Conservation (phyloP, 2,329 filamentous ascomycete genomes). For the Fusarium keratoplasticum region DNA sequence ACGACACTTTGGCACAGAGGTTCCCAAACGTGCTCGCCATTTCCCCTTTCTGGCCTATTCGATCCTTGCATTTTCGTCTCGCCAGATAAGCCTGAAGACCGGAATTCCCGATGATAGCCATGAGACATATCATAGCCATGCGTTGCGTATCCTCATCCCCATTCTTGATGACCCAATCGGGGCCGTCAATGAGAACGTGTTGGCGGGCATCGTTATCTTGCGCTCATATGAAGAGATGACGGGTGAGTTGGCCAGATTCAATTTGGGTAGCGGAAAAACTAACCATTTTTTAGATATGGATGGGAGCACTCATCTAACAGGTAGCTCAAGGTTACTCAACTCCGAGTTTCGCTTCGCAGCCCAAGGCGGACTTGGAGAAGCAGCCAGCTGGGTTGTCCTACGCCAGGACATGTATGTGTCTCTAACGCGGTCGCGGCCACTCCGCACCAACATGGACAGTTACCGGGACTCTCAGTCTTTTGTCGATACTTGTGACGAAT, state of each 20-base stretch:
- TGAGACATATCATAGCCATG: constrained; percentile 55
- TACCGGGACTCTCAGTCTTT: constrained; percentile 45
- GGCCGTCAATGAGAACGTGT: constrained; percentile 52
- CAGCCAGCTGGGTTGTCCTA: constrained; percentile 60
- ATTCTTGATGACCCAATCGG: constrained; percentile 49
- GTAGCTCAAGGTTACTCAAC: constrained; percentile 43
- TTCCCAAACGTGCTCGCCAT: constrained; percentile 53
- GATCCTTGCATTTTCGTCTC: constrained; percentile 42
- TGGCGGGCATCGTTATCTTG: constrained; percentile 53
- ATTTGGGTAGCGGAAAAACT: background rate
- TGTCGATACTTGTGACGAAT: constrained; percentile 38
- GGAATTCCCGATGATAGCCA: constrained; percentile 46
- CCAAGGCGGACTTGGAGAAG: constrained; percentile 53
- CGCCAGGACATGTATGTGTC: constrained; percentile 62
- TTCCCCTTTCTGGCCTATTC: constrained; percentile 52
- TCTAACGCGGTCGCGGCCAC: constrained; percentile 52
- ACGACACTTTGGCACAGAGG: constrained; percentile 54
- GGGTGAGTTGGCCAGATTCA: constrained; percentile 29
- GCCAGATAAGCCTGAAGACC: constrained; percentile 33
- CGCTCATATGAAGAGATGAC: constrained; percentile 56
- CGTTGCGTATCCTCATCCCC: constrained; percentile 53
- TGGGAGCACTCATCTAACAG: constrained; percentile 43
- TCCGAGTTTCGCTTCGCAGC: constrained; percentile 43
- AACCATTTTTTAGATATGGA: constrained; percentile 35
- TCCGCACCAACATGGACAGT: constrained; percentile 52